These are phyloP conservation scores for Sherardia arvensis DNA, from an alignment of 257 asterid species.

Conservation along the genomic window DNA sequence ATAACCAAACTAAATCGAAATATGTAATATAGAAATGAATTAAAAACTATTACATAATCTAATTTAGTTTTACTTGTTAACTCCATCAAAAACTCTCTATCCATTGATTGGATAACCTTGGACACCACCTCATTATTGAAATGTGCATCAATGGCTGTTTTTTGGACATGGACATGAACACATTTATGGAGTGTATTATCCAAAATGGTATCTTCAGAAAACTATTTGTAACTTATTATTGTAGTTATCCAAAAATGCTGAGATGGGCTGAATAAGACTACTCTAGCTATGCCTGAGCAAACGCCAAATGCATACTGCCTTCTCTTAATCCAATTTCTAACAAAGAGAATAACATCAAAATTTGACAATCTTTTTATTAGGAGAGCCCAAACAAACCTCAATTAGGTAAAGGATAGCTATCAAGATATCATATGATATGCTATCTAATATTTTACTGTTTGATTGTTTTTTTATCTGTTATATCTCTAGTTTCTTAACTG, in stretches of 20 bases:
- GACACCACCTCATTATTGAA: neutral
- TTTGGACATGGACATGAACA: neutral
- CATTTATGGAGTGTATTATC: neutral
- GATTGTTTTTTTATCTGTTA: no score
- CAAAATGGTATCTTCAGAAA: neutral
- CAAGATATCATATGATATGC: neutral
- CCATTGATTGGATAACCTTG: neutral
- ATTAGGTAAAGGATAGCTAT: neutral
- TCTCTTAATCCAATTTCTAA: neutral
- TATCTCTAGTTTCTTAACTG: no score
- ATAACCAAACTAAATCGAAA: no score
- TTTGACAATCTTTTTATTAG: neutral
- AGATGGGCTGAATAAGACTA: neutral
- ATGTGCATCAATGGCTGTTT: neutral
- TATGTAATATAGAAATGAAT: no score
- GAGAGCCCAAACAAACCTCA: neutral
- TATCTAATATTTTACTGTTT: no score
- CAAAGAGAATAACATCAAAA: neutral
- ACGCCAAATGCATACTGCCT: conserved; percentile 1
- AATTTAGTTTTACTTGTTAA: no score
- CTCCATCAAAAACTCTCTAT: no score
- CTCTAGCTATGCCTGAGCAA: neutral
- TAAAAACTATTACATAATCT: no score
- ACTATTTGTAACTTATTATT: neutral
- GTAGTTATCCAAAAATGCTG: neutral